Evolutionary conservation across 805 yeast species (phyloP).

Genomic region (Alloascoidea hylecoeti): DNA sequence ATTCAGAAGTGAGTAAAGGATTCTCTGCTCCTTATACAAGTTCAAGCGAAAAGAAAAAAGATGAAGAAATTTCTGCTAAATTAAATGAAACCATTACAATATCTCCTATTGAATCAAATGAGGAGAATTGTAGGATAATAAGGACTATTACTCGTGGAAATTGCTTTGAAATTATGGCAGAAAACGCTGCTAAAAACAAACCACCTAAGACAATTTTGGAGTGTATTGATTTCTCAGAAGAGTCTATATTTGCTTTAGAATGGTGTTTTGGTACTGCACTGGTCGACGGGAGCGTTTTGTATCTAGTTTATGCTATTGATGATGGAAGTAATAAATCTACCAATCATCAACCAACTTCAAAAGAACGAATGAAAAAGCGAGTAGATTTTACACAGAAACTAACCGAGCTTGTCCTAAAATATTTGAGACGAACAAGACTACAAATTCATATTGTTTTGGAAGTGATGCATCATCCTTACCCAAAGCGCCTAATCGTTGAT

Average conservation of each 20-base stretch:
- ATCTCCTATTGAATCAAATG: constrained; percentile 40
- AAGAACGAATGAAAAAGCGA: constrained; percentile 23
- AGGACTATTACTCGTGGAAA: constrained; percentile 60
- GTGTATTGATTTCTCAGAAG: constrained; percentile 75
- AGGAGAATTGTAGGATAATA: constrained; percentile 40
- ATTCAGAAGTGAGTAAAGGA: constrained; percentile 23
- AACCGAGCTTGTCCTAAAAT: constrained; percentile 22
- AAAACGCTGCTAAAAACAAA: constrained; percentile 9
- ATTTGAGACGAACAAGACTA: constrained; percentile 50
- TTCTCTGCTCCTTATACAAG: constrained; percentile 46
- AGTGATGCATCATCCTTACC: constrained; percentile 63
- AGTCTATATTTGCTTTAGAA: constrained; percentile 70
- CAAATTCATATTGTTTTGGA: constrained; percentile 65
- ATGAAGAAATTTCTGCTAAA: constrained; percentile 40
- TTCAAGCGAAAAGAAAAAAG: constrained; percentile 50
- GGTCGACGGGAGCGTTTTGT: constrained; percentile 70
- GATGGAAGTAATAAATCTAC: constrained; percentile 12
- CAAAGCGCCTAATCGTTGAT: constrained; percentile 56
- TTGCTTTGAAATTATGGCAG: constrained; percentile 30
- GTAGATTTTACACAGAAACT: constrained; percentile 27
- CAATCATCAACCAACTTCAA: constrained; percentile 5
- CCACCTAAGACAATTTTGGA: constrained; percentile 48
- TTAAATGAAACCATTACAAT: constrained; percentile 37
- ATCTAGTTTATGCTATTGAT: constrained; percentile 35
- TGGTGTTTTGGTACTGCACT: constrained; percentile 82